phyloP scores from a whole-genome alignment of 2,329 filamentous ascomycete genomes.

The Chalaropsis thielavioides region DNA sequence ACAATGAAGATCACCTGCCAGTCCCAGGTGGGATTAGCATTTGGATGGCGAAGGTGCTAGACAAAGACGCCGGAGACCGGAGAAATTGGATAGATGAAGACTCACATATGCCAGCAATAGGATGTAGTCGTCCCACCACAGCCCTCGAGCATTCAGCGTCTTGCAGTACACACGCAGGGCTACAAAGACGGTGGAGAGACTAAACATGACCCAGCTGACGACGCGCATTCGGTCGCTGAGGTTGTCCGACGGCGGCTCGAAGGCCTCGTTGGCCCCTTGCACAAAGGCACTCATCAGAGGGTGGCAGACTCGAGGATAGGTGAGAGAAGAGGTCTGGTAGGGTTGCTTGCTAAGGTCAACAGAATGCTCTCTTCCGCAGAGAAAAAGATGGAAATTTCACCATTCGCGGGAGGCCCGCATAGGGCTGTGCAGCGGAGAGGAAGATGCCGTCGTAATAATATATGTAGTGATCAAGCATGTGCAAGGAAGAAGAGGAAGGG shows the following conservation, averaged over 20 bases:
- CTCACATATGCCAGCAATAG: slow-evolving; percentile 22
- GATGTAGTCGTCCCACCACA: slow-evolving; percentile 24
- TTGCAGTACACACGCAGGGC: slow-evolving; percentile 21
- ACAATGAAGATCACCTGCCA: slow-evolving; percentile 16
- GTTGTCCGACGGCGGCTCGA: slow-evolving; percentile 10
- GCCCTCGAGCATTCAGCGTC: slow-evolving; percentile 19
- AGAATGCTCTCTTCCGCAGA: not conserved
- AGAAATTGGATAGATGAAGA: slow-evolving; percentile 5
- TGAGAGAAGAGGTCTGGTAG: not conserved
- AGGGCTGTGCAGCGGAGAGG: not conserved
- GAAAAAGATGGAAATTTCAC: not conserved
- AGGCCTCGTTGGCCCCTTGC: not conserved
- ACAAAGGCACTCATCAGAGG: slow-evolving; percentile 13
- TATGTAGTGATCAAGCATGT: not conserved
- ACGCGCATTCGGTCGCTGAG: slow-evolving; percentile 16
- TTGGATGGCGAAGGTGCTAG: not conserved
- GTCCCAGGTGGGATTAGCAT: too few relatives aligned
- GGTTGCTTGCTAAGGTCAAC: not conserved
- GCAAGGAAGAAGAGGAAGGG: not conserved
- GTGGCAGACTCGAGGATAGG: not conserved
- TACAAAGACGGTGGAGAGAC: slow-evolving; percentile 19
- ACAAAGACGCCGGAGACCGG: not conserved
- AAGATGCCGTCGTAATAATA: not conserved
- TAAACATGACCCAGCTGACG: slow-evolving; percentile 20
- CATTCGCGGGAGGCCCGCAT: not conserved